These are phyloP conservation scores for Firmiana major DNA, from an alignment of 345 rosid species.

Conservation along the genomic window DNA sequence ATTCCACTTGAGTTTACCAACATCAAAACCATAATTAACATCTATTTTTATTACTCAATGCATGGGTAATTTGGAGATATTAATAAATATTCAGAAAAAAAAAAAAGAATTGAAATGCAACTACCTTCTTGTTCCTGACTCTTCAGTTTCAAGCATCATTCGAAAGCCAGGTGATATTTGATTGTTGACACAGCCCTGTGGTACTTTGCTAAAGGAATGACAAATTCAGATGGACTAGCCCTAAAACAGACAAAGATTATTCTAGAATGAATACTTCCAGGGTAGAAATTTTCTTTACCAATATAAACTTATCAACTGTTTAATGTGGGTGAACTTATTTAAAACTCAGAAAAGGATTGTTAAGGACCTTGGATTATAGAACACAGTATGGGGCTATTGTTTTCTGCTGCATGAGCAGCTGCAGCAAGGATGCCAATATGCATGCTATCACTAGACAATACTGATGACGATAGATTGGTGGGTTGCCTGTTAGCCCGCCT, in stretches of 20 bases:
- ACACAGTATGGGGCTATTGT: slow-evolving; percentile 81
- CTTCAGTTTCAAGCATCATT: slow-evolving; percentile 99
- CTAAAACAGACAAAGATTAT: slow-evolving; percentile 22
- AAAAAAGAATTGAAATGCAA: neutral
- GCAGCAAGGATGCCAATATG: slow-evolving; percentile 99
- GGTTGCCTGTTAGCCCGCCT: slow-evolving; percentile 92
- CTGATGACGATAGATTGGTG: slow-evolving; percentile 87
- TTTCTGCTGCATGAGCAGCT: slow-evolving; percentile 97
- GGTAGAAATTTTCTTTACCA: neutral
- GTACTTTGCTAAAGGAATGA: slow-evolving; percentile 90
- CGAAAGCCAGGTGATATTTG: slow-evolving; percentile 86
- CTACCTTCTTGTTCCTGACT: slow-evolving; percentile 77
- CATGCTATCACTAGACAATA: slow-evolving; percentile 97
- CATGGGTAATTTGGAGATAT: neutral
- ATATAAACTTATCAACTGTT: neutral
- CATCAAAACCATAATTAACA: neutral
- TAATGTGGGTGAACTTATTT: neutral
- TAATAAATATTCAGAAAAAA: neutral
- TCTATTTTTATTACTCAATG: neutral
- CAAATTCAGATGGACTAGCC: slow-evolving; percentile 94
- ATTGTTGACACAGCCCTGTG: slow-evolving; percentile 68
- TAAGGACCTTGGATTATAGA: slow-evolving; percentile 83
- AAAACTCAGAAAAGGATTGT: neutral
- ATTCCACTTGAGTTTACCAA: neutral
- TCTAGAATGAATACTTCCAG: neutral